phyloP scores from a whole-genome alignment of 2,329 filamentous ascomycete species.

The Colletotrichum navitas region DNA sequence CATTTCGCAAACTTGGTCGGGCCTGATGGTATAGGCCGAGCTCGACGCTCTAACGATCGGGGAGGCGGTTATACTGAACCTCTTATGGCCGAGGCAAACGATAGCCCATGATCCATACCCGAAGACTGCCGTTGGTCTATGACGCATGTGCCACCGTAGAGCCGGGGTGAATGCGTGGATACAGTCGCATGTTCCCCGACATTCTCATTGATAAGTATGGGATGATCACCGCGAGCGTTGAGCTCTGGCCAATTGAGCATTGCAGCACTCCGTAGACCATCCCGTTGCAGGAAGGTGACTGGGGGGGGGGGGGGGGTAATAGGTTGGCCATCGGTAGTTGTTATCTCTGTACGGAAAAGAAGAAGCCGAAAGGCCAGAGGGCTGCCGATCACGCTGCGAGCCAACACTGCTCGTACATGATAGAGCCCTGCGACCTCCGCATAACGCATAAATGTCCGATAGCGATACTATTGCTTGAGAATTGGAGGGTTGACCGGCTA shows the following conservation, averaged over 20 bases:
- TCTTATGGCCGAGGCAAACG: neutral
- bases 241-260: constrained; percentile 13
- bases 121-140: neutral
- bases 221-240: constrained; percentile 5
- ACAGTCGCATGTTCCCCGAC: neutral
- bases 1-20: neutral
- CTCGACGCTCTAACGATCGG: too few species aligned
- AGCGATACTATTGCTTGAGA: neutral
- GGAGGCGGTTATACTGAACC: neutral
- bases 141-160: neutral
- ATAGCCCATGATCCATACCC: neutral
- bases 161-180: neutral
- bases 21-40: neutral
- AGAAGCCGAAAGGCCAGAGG: constrained; percentile 18
- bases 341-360: constrained; percentile 34
- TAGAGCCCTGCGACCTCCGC: too few species aligned
- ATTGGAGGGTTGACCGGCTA: neutral
- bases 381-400: neutral
- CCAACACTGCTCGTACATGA: neutral
- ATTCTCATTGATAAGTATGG: constrained; percentile 19
- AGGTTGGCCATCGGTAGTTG: constrained; percentile 20
- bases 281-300: constrained; percentile 27
- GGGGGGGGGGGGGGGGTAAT: constrained; percentile 1
- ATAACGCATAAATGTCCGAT: neutral
- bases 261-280: neutral